A percentile compares a stretch with the other conserved stretches of the same genome.
Evolutionary conservation across 1,284 basidiomycete species (phyloP).

Genomic region (Cystobasidium sp.): DNA sequence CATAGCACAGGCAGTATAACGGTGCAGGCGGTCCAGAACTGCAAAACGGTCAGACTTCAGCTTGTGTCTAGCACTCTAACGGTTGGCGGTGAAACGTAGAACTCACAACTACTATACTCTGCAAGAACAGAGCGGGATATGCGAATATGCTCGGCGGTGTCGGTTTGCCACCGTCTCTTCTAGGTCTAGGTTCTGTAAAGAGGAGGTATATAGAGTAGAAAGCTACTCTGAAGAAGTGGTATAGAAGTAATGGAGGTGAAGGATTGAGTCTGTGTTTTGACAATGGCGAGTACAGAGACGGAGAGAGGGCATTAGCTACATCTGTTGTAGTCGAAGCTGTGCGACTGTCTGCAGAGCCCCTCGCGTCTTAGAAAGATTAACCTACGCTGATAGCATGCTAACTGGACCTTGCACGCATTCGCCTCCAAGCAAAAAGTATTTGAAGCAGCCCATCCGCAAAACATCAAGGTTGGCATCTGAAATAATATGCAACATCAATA

Average conservation of each 20-base stretch:
- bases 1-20: constrained; percentile 84
- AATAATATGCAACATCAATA: not conserved
- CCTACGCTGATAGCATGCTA: constrained; percentile 78
- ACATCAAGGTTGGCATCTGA: constrained; percentile 79
- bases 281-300: not conserved
- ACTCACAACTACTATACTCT: constrained; percentile 67
- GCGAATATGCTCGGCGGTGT: constrained; percentile 61
- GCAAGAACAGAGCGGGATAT: constrained; percentile 67
- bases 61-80: too few relatives aligned
- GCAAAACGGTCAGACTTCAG: constrained; percentile 19
- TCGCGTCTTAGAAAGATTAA: constrained; percentile 33
- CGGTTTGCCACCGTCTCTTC: constrained; percentile 43
- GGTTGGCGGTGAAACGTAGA: too few relatives aligned
- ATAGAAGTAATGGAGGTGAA: constrained; percentile 75
- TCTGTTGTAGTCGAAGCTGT: not conserved
- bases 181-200: constrained; percentile 69
- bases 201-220: constrained; percentile 88
- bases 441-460: constrained; percentile 91
- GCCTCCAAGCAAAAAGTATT: constrained; percentile 94
- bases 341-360: constrained; percentile 46
- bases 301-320: not conserved
- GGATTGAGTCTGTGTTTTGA: constrained; percentile 63
- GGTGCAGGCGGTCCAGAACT: constrained; percentile 85
- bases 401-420: constrained; percentile 88
- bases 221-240: constrained; percentile 94